These are phyloP conservation scores for Amanita muscaria DNA, from an alignment of 768 basidiomycete genomes.

Conservation along the genomic window DNA sequence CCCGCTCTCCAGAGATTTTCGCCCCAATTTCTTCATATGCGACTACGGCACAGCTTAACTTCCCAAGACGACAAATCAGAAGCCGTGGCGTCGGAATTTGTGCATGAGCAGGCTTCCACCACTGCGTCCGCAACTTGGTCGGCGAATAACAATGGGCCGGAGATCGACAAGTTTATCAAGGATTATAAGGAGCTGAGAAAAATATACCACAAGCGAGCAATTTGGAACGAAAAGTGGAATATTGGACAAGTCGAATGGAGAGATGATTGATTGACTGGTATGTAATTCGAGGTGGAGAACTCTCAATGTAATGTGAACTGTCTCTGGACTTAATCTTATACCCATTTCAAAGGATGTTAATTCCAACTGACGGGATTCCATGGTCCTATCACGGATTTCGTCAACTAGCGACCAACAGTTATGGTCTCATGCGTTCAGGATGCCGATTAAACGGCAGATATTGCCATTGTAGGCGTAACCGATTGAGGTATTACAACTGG, in stretches of 20 bases:
- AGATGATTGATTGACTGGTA: constrained; percentile 34
- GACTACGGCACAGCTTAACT: constrained; percentile 79
- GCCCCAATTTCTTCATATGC: constrained; percentile 81
- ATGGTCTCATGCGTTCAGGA: too few species aligned
- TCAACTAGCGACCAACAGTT: too few species aligned
- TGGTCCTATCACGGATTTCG: too few species aligned
- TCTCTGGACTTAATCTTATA: too few species aligned
- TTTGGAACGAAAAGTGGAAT: constrained; percentile 87
- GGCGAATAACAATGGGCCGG: constrained; percentile 35
- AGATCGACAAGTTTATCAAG: constrained; percentile 80
- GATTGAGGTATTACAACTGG: too few species aligned
- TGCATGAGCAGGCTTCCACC: constrained; percentile 45
- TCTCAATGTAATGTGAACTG: too few species aligned
- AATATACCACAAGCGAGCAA: constrained; percentile 86
- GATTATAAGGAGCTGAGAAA: constrained; percentile 84
- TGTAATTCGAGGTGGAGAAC: too few species aligned
- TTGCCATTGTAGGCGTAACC: too few species aligned
- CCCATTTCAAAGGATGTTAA: too few species aligned
- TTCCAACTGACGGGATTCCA: too few species aligned
- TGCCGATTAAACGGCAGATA: too few species aligned
- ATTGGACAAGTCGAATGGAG: constrained; percentile 81
- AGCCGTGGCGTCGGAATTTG: constrained; percentile 71
- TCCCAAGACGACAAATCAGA: constrained; percentile 90
- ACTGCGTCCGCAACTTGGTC: constrained; percentile 18
- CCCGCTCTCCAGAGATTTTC: constrained; percentile 88